Conservation (phyloP, 495 filamentous ascomycete genomes). For the Penicillium arizonense region DNA sequence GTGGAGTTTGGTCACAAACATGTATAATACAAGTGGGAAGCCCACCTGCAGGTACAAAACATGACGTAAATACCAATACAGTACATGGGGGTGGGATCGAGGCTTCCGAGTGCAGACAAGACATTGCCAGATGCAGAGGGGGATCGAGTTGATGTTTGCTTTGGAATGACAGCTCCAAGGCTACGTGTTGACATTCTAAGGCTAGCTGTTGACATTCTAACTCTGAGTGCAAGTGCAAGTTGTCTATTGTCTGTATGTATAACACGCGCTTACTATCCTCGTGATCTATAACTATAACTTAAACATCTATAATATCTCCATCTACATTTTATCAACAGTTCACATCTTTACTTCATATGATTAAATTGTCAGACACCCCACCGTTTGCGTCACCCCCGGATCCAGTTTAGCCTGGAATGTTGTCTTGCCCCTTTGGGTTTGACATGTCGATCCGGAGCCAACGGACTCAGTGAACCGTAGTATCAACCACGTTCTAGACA, state of each 20-base stretch:
- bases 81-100: constrained; percentile 24
- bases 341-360: too few relatives aligned
- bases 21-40: constrained; percentile 15
- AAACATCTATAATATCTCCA: too few relatives aligned
- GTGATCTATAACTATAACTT: too few relatives aligned
- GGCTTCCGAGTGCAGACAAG: constrained; percentile 26
- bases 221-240: too few relatives aligned
- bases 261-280: too few relatives aligned
- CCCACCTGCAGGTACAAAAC: background rate
- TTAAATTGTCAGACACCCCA: too few relatives aligned
- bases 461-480: background rate
- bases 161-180: too few relatives aligned
- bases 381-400: constrained; percentile 39
- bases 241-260: too few relatives aligned
- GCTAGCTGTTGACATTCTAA: too few relatives aligned
- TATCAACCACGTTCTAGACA: background rate
- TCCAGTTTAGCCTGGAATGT: constrained; percentile 36
- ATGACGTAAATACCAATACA: constrained; percentile 23
- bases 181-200: too few relatives aligned
- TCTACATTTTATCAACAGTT: too few relatives aligned
- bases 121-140: constrained; percentile 2
- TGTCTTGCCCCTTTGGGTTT: constrained; percentile 22
- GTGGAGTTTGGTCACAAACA: constrained; percentile 18
- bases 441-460: constrained; percentile 23
- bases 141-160: too few relatives aligned